Base-by-base conservation (phyloP, 2,329 filamentous ascomycete species). In the Geosmithia putterillii region DNA sequence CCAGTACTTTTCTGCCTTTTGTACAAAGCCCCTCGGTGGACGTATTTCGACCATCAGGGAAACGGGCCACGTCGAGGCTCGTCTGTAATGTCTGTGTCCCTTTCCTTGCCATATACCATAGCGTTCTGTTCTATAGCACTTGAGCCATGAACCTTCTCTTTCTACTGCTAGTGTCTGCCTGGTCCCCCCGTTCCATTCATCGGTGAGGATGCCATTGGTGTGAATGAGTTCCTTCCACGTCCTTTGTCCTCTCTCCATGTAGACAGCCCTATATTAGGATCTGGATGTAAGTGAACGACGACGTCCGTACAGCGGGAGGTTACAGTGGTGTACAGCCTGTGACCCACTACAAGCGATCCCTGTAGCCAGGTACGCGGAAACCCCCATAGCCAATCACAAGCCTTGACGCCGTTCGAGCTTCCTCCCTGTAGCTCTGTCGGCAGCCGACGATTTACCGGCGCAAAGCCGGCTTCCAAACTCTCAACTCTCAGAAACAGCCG, bases 1-100 rank as follows among this genome's bases (percentile, higher is more conserved):
- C 55, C 71, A 74, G 49, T 95, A 94, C 59, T 95, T 95, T 62
- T 71, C 72, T 5, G 61, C 79, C 1, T 89, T 94, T 52, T 74
- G 74, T 44, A 74, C 76, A 10, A 86, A 83, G 65, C 70, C 65
- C 45, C 50, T 74, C 6, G 22, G 15, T 32, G 28, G 28, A 12
- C 7, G 39, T 14, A 22, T 19, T 7, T 4, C 17, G 7, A 3
- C 37, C 22, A n/a, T 20, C 4, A 8, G 35, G n/a, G n/a, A 38
- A 17, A 18, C 35, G 6, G 35, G 35, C 20, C 5, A 8, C 7
- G 38, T 32, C n/a, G 14, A 41, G 17, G 17, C 39, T 21, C 39
- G 39, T 4, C 25, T 41, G 22, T 41, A 41, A 21, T 32, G 28
- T 6, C 28, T 32, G 28, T 32, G 28, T 32, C n/a, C n/a, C n/a